Evolutionary conservation across 2,329 filamentous ascomycete species (phyloP).

Genomic region (Botrytis porri): DNA sequence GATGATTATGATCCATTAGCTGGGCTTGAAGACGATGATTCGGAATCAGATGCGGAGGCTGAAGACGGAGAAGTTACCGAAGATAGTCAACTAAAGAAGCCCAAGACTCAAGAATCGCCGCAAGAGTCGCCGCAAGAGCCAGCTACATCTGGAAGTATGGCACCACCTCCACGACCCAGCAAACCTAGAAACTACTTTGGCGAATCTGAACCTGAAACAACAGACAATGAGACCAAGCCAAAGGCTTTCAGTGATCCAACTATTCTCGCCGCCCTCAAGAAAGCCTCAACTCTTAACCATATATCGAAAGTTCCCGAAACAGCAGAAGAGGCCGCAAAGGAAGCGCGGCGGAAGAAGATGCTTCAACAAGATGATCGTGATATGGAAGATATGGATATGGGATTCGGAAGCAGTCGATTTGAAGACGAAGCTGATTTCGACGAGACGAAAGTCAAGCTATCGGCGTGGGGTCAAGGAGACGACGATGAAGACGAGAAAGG

Average conservation of each 20-base stretch:
- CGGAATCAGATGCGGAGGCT: conserved; percentile 40
- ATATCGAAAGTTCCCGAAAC: conserved; percentile 41
- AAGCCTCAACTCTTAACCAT: conserved; percentile 66
- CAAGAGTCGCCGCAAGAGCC: conserved; percentile 17
- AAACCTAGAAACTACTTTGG: conserved; percentile 60
- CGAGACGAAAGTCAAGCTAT: conserved; percentile 62
- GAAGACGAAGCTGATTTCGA: conserved; percentile 87
- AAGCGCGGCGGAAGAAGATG: conserved; percentile 71
- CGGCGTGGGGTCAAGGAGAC: conserved; percentile 58
- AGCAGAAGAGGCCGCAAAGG: conserved; percentile 53
- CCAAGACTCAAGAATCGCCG: conserved; percentile 20
- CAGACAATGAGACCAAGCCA: conserved; percentile 39
- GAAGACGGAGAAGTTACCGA: conserved; percentile 45
- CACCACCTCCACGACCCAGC: conserved; percentile 45
- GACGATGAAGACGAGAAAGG: conserved; percentile 45
- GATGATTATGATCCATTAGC: conserved; percentile 68
- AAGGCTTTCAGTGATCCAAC: conserved; percentile 69
- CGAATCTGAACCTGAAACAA: conserved; percentile 49
- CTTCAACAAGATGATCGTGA: conserved; percentile 73
- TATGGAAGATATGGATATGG: conserved; percentile 88
- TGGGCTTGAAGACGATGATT: conserved; percentile 48
- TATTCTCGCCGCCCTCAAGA: conserved; percentile 80
- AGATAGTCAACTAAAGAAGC: conserved; percentile 23
- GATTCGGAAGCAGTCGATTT: conserved; percentile 83
- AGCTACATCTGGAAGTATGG: conserved; percentile 40